phyloP scores from a whole-genome alignment of 768 basidiomycete species.

The Mycena galopus region DNA sequence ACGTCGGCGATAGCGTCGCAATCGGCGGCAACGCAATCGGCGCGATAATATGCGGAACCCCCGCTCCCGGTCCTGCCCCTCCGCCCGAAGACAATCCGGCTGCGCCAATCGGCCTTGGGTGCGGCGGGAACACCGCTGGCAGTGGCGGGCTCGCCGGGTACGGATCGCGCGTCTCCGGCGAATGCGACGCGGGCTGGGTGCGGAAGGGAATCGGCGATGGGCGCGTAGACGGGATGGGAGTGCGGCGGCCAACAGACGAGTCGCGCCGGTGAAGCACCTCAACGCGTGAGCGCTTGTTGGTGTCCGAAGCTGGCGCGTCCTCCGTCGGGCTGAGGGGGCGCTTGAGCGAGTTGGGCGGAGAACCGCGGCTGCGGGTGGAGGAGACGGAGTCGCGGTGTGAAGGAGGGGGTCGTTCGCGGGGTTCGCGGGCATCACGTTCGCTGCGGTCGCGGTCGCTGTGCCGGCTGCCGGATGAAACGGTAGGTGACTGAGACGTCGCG shows the following conservation, averaged over 20 bases:
- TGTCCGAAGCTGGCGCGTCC: slow-evolving; percentile 51
- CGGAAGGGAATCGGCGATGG: slow-evolving; percentile 83
- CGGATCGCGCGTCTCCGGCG: slow-evolving; percentile 73
- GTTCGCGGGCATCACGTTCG: slow-evolving; percentile 11
- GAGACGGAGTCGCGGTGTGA: slow-evolving; percentile 78
- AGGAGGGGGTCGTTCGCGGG: slow-evolving; percentile 56
- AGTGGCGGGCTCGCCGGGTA: slow-evolving; percentile 69
- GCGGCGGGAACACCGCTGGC: slow-evolving; percentile 75
- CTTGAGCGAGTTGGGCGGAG: slow-evolving; percentile 72
- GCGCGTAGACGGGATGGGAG: slow-evolving; percentile 71
- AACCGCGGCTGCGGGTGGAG: slow-evolving; percentile 72
- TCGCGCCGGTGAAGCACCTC: slow-evolving; percentile 65
- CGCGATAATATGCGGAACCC: slow-evolving; percentile 43
- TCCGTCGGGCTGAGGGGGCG: slow-evolving; percentile 80
- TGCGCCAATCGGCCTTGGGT: slow-evolving; percentile 77
- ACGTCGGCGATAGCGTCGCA: slow-evolving; percentile 73
- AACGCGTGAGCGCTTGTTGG: slow-evolving; percentile 73
- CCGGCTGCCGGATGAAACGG: slow-evolving; percentile 69
- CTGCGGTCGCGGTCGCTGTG: slow-evolving; percentile 61
- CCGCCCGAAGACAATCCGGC: slow-evolving; percentile 55
- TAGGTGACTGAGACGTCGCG: slow-evolving; percentile 64
- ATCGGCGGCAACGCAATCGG: slow-evolving; percentile 77
- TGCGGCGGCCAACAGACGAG: slow-evolving; percentile 64
- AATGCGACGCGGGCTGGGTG: slow-evolving; percentile 76
- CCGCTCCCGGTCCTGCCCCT: neutral